Evolutionary conservation across 192 early-diverging fungal genomes (phyloP).

Genomic region (Backusella liffmaniae): DNA sequence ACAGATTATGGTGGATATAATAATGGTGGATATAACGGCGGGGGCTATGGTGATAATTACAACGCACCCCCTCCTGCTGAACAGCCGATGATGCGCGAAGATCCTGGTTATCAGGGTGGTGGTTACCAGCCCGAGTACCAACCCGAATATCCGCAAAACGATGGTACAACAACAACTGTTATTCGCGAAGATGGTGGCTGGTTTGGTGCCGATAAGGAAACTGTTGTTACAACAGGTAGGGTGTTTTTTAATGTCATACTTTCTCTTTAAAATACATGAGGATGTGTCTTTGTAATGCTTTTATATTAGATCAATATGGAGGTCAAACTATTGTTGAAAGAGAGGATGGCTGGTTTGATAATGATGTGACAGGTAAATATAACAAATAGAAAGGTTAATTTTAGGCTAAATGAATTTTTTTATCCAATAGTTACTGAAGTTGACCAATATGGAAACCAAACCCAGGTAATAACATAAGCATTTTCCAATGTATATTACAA

Average conservation of each 20-base stretch:
- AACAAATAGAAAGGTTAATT: not conserved
- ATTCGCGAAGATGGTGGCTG: slow-evolving; percentile 31
- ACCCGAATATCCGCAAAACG: not conserved
- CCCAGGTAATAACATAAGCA: slow-evolving; percentile 11
- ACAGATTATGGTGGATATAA: not conserved
- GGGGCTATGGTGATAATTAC: not conserved
- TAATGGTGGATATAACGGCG: not conserved
- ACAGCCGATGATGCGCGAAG: not conserved
- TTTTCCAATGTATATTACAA: not conserved
- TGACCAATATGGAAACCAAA: slow-evolving; percentile 28
- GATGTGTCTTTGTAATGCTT: not conserved
- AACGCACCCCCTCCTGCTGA: slow-evolving; percentile 1
- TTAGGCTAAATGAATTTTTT: not conserved
- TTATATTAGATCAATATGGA: slow-evolving; percentile 31
- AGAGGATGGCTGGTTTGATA: slow-evolving; percentile 34
- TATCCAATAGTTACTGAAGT: slow-evolving; percentile 22
- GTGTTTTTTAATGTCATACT: not conserved
- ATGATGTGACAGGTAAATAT: slow-evolving; percentile 23
- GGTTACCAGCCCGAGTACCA: not conserved
- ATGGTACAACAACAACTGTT: slow-evolving; percentile 25
- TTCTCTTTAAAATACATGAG: not conserved
- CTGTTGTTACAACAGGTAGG: slow-evolving; percentile 25
- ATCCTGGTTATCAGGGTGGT: slow-evolving; percentile 17
- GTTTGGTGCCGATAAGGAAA: slow-evolving; percentile 30
- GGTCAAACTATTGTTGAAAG: slow-evolving; percentile 20